Percentiles rank a stretch among this genome's conserved stretches.
These are phyloP conservation scores for Tilletia walkeri DNA, from an alignment of 1,284 basidiomycete species.

Conservation along the genomic window DNA sequence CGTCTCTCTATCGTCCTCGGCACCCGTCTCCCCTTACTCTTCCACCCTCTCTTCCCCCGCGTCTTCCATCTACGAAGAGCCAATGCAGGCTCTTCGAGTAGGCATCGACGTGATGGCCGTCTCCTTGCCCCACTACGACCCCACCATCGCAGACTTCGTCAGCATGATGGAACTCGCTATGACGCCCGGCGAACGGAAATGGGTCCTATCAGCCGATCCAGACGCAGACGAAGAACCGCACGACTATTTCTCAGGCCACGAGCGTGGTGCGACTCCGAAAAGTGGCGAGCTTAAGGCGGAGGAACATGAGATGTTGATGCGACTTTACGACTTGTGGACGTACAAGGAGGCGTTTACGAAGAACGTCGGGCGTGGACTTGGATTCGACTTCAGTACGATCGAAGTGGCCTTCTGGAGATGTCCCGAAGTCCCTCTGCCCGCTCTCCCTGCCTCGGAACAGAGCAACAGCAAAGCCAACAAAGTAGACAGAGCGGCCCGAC, in stretches of 20 bases:
- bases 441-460: background rate
- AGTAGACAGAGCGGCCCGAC: background rate
- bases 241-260: background rate
- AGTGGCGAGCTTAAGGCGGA: background rate
- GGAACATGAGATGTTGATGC: conserved; percentile 25
- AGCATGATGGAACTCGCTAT: conserved; percentile 48
- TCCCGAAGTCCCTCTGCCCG: background rate
- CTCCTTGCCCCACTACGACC: conserved; percentile 41
- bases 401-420: conserved; percentile 32
- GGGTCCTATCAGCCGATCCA: conserved; percentile 28
- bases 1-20: background rate
- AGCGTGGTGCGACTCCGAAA: background rate
- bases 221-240: background rate
- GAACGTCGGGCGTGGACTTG: conserved; percentile 44
- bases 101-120: conserved; percentile 52
- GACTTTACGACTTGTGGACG: conserved; percentile 48
- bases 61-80: background rate
- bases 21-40: background rate
- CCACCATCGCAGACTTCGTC: conserved; percentile 29
- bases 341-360: conserved; percentile 54
- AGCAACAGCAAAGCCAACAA: background rate
- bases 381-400: conserved; percentile 45
- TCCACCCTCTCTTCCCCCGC: background rate
- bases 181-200: conserved; percentile 32
- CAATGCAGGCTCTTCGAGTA: conserved; percentile 17